Conservation (phyloP, 441 rosid species). For the Jatropha podagrica region DNA sequence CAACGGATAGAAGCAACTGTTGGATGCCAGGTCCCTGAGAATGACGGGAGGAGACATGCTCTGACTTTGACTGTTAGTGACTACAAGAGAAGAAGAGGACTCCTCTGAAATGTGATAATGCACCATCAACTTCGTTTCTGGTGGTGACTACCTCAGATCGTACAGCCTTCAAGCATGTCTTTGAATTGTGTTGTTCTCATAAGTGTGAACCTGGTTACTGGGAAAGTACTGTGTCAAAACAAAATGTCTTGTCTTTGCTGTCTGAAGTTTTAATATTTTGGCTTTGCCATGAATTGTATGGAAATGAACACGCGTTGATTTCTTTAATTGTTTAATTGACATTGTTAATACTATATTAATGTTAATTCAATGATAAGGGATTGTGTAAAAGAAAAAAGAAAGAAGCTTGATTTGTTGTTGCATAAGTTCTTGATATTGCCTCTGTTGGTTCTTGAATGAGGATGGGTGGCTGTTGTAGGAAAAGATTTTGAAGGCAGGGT, state of each 20-base stretch:
- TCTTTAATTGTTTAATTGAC: too few species aligned
- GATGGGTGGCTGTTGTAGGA: constrained; percentile 48
- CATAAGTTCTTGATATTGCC: background rate
- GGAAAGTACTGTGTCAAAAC: too few species aligned
- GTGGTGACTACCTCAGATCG: background rate
- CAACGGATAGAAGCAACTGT: constrained; percentile 84
- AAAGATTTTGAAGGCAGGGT: constrained; percentile 51
- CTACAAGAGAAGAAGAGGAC: constrained; percentile 98
- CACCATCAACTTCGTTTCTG: constrained; percentile 3
- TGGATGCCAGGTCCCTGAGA: constrained; percentile 74
- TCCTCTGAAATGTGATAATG: constrained; percentile 49
- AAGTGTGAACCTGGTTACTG: too few species aligned
- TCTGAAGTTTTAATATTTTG: background rate
- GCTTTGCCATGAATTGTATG: background rate
- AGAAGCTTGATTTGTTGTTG: background rate
- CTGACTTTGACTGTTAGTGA: constrained; percentile 90
- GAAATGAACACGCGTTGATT: too few species aligned
- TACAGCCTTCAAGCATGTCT: background rate
- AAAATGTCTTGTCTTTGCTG: too few species aligned
- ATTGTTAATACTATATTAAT: too few species aligned
- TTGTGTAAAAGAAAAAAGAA: background rate
- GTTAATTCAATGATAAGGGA: background rate
- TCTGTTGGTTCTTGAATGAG: background rate
- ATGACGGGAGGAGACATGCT: constrained; percentile 83
- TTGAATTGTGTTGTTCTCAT: too few species aligned